Evolutionary conservation across 495 filamentous ascomycete species (phyloP).

Genomic region (Penicillium mononematosum): DNA sequence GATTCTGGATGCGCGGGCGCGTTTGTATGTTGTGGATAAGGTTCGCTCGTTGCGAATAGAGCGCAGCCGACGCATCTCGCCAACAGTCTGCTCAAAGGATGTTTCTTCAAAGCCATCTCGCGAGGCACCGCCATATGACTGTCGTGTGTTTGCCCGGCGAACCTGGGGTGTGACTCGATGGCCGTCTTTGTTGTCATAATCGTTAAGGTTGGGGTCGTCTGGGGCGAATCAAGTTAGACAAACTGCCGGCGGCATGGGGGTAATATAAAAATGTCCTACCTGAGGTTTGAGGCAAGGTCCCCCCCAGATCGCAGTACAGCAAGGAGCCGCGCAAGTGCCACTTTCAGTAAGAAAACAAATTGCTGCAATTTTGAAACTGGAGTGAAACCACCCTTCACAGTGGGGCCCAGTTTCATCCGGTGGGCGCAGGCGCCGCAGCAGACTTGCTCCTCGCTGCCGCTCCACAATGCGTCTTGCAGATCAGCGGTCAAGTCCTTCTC

Average conservation of each 20-base stretch:
- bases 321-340: constrained; percentile 86
- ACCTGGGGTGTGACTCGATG: constrained; percentile 47
- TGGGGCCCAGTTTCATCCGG: constrained; percentile 42
- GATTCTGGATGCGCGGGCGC: constrained; percentile 85
- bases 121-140: constrained; percentile 64
- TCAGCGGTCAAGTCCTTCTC: constrained; percentile 65
- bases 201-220: constrained; percentile 72
- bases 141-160: constrained; percentile 64
- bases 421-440: constrained; percentile 69
- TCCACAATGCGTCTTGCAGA: constrained; percentile 65
- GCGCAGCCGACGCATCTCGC: constrained; percentile 85
- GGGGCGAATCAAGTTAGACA: constrained; percentile 21
- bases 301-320: constrained; percentile 77
- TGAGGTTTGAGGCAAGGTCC: constrained; percentile 71
- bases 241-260: constrained; percentile 10
- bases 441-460: constrained; percentile 59
- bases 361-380: constrained; percentile 82
- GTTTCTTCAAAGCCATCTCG: constrained; percentile 60
- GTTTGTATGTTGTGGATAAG: constrained; percentile 85
- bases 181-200: constrained; percentile 66
- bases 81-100: constrained; percentile 92
- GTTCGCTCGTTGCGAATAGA: constrained; percentile 94
- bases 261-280: constrained; percentile 44
- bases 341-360: constrained; percentile 87
- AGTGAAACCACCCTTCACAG: constrained; percentile 55